Evolutionary conservation across 1,284 basidiomycete species (phyloP).

Genomic region (Ustilago vetiveriae): DNA sequence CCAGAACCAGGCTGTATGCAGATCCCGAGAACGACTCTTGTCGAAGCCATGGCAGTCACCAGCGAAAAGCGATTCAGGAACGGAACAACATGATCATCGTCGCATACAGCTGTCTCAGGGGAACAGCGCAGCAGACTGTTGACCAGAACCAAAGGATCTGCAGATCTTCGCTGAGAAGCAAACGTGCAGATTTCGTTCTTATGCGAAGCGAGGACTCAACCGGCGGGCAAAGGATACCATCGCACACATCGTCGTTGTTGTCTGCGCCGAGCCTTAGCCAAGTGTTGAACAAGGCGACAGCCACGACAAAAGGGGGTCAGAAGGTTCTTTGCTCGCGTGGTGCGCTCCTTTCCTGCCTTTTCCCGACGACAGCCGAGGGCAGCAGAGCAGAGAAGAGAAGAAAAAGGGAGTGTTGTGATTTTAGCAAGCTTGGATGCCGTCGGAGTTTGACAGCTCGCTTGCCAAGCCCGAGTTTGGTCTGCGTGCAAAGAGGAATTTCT

Average conservation of each 20-base stretch:
- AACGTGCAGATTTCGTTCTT: neutral
- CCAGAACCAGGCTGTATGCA: neutral
- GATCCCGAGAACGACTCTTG: too few relatives aligned
- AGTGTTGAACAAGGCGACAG: neutral
- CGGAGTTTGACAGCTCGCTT: slow-evolving; percentile 12
- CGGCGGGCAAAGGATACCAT: too few relatives aligned
- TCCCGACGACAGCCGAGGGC: too few relatives aligned
- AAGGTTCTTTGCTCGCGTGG: slow-evolving; percentile 7
- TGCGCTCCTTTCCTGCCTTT: too few relatives aligned
- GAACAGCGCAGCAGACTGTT: neutral
- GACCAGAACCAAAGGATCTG: too few relatives aligned
- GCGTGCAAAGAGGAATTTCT: too few relatives aligned
- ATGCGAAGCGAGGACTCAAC: neutral
- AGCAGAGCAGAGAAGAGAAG: too few relatives aligned
- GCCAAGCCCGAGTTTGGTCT: neutral
- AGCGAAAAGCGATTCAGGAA: neutral
- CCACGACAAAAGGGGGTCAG: neutral
- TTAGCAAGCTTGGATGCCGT: neutral
- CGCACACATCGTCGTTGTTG: too few relatives aligned
- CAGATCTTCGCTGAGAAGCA: slow-evolving; percentile 10
- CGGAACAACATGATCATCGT: neutral
- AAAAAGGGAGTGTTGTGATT: neutral
- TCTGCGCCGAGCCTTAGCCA: neutral
- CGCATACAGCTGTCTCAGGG: neutral
- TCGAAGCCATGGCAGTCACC: too few relatives aligned